Conservation (phyloP, 495 filamentous ascomycete genomes). For the Platismatia glauca region DNA sequence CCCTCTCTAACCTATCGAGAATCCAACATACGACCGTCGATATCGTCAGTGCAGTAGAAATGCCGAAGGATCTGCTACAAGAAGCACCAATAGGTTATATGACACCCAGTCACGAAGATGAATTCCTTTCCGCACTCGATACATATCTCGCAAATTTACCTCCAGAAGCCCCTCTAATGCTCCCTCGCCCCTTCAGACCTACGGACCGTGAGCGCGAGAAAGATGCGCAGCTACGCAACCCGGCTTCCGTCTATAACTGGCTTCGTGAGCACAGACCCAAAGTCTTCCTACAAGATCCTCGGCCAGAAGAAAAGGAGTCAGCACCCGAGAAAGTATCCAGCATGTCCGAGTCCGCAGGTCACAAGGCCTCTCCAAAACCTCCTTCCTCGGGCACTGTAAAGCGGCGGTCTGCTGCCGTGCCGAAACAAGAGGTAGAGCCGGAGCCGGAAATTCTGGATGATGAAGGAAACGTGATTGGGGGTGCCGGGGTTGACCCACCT, state of each 20-base stretch:
- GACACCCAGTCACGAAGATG: conserved; percentile 67
- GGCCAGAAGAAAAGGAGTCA: conserved; percentile 6
- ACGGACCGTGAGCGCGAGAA: conserved; percentile 40
- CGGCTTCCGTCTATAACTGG: conserved; percentile 85
- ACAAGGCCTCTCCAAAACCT: conserved; percentile 28
- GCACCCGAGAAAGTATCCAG: conserved; percentile 4
- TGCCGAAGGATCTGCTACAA: conserved; percentile 25
- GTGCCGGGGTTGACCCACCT: conserved; percentile 29
- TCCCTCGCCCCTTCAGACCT: conserved; percentile 34
- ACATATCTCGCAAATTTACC: conserved; percentile 47
- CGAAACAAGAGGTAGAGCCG: conserved; percentile 26
- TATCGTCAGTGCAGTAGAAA: conserved; percentile 14
- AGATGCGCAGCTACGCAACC: conserved; percentile 61
- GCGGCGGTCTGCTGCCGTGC: conserved; percentile 6
- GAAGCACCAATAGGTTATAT: conserved; percentile 45
- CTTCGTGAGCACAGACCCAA: conserved; percentile 29
- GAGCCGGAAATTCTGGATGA: conserved; percentile 49
- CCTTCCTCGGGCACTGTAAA: conserved; percentile 34
- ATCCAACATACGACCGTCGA: conserved; percentile 17
- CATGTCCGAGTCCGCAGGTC: not conserved
- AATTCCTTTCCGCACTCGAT: conserved; percentile 68
- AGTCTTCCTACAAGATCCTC: not conserved
- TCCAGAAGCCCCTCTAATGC: conserved; percentile 29
- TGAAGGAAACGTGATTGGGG: conserved; percentile 38
- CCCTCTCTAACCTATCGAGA: conserved; percentile 10